A percentile compares a stretch with the other conserved stretches of the same genome.
phyloP scores from a whole-genome alignment of 176 grass and related monocot species.

The Cenchrus fungigraminus region DNA sequence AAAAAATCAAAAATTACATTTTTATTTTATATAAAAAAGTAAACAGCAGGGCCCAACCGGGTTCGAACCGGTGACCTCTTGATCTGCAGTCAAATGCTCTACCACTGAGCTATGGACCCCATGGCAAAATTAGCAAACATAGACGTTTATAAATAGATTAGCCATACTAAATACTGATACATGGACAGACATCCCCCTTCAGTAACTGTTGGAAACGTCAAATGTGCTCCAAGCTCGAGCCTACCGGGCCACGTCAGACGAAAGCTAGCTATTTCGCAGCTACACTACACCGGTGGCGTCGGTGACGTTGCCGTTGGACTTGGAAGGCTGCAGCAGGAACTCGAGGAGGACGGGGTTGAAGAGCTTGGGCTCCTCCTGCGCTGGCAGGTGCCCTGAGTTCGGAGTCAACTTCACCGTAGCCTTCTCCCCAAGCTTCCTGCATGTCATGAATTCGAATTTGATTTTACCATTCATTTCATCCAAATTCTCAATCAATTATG shows the following conservation, averaged over 20 bases:
- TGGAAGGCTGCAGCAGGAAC: conserved; percentile 44
- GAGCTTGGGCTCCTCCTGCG: conserved; percentile 67
- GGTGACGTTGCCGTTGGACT: background rate
- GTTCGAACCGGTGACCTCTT: conserved; percentile 72
- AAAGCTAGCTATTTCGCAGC: background rate
- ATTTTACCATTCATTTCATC: background rate
- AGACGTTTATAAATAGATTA: rapidly evolving
- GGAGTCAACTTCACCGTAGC: conserved; percentile 62
- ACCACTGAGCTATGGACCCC: conserved; percentile 82
- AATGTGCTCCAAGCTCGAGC: too few relatives aligned
- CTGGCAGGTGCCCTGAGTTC: conserved; percentile 69
- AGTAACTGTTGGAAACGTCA: background rate
- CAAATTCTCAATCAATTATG: background rate
- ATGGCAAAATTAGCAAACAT: background rate
- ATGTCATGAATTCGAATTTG: background rate
- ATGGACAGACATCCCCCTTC: background rate
- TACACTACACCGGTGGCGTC: background rate
- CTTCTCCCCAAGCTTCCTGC: conserved; percentile 74
- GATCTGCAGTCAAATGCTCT: conserved; percentile 96
- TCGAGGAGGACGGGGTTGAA: conserved; percentile 57
- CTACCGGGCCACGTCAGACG: background rate
- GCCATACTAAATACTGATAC: too few relatives aligned
- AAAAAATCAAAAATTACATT: too few relatives aligned
- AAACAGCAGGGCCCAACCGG: conserved; percentile 60
- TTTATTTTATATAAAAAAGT: too few relatives aligned